Base-by-base conservation (phyloP, 768 basidiomycete genomes). In the Suillus fuscotomentosus region DNA sequence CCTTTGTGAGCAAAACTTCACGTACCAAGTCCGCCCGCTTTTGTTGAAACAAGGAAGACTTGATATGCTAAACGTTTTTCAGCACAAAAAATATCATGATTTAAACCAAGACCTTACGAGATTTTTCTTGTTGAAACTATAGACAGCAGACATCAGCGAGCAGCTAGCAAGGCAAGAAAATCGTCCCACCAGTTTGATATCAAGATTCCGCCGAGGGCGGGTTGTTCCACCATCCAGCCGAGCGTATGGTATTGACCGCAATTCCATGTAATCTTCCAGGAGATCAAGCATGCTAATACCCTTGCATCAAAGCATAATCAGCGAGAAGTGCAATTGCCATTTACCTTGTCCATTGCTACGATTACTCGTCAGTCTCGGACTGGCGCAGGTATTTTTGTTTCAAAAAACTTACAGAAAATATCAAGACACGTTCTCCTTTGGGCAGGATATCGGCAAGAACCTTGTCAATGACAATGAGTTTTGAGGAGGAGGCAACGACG, bases 41-140 rank as follows among this genome's bases (percentile, higher is more conserved):
- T 83, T 0, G 90, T 91, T 2, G 88, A 89, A 22, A 91, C 81
- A 61, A 91, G 75, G 75, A 86, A 91, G 15, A 90, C 86, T 67
- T 89, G 79, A 70, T 88, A 86, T 0, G 88, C 88, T 82, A 62
- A 50, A 61, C 5, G 36, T 31, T 20, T 27, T 20, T 72, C 55
- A 69, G 50, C 43, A n/a, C 34, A 34, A 24, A 17, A 53, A 3
- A 61, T 41, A 4, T 5, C 41, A 56, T 9, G n/a, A 27, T 34
- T 10, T 4, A 31, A n/a, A 55, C 14, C 27, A 41, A 31, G 22
- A 8, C 67, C 84, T 70, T 73, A 86, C 85, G 82, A 4, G 85
- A 86, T 8, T 79, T 73, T 47, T 86, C 84, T 69, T 83, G 81
- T 71, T 88, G 87, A 68, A 88, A 88, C 82, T 86, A 24, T 17